Conservation (phyloP, 2,329 filamentous ascomycete genomes). For the Hypocrella siamensis region DNA sequence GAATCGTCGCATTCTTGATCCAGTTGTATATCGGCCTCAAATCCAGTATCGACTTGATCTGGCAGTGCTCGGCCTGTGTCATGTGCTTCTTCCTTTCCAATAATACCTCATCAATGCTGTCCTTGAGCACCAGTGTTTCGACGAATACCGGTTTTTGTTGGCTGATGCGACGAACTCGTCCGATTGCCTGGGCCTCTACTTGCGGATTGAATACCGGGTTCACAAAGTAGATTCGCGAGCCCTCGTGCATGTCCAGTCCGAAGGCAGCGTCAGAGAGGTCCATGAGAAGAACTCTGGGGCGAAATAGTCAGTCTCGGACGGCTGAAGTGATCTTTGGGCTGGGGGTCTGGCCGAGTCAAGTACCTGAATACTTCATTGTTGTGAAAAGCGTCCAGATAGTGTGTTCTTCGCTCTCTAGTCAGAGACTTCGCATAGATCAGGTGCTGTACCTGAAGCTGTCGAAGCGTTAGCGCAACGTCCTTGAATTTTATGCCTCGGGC, state of each 20-base stretch:
- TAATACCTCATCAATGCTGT: conserved; percentile 76
- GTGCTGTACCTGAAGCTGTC: conserved; percentile 38
- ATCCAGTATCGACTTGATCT: conserved; percentile 40
- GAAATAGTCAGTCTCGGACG: too few species aligned
- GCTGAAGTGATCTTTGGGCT: too few species aligned
- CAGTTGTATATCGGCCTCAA: conserved; percentile 42
- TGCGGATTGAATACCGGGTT: conserved; percentile 76
- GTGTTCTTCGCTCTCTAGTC: conserved; percentile 43
- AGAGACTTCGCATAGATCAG: conserved; percentile 54
- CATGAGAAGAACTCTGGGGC: conserved; percentile 60
- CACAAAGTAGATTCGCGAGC: conserved; percentile 77
- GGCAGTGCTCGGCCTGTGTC: conserved; percentile 48
- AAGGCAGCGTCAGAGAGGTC: conserved; percentile 81
- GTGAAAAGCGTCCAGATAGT: conserved; percentile 71
- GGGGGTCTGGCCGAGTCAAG: conserved; percentile 3
- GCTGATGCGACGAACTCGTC: conserved; percentile 75
- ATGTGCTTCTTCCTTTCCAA: conserved; percentile 57
- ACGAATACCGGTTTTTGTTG: conserved; percentile 67
- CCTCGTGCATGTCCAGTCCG: conserved; percentile 70
- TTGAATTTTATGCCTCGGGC: too few species aligned
- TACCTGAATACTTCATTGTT: conserved; percentile 45
- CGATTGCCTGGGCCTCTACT: conserved; percentile 81
- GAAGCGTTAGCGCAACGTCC: conserved; percentile 1
- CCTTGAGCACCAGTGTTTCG: conserved; percentile 67
- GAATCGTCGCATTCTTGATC: conserved; percentile 37